Evolutionary conservation across 2,329 filamentous ascomycete genomes (phyloP).

Genomic region (Arthrobotrys sinensis): DNA sequence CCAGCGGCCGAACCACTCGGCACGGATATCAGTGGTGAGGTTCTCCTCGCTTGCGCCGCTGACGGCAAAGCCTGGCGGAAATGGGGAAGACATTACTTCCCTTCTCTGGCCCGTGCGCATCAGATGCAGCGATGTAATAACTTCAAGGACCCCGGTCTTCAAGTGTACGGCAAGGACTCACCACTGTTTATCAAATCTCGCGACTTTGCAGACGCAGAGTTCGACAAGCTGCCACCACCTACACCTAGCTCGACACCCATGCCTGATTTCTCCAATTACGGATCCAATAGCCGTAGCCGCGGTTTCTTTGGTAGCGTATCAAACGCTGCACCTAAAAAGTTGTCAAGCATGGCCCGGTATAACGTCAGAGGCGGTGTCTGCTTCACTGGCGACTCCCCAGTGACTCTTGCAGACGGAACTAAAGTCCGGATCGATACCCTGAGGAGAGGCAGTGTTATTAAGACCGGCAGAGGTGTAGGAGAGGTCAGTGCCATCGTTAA

Average conservation of each 20-base stretch:
- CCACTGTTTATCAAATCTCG: slow-evolving; percentile 72
- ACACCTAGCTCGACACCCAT: slow-evolving; percentile 61
- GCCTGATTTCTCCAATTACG: slow-evolving; percentile 25
- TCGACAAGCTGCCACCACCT: slow-evolving; percentile 66
- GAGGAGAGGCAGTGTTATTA: slow-evolving; percentile 70
- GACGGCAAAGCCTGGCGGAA: slow-evolving; percentile 67
- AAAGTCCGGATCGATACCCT: slow-evolving; percentile 69
- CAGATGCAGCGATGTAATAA: slow-evolving; percentile 74
- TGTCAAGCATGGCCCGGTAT: slow-evolving; percentile 69
- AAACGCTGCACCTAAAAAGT: neutral
- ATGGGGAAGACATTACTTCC: slow-evolving; percentile 76
- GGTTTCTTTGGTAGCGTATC: neutral
- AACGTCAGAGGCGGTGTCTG: slow-evolving; percentile 70
- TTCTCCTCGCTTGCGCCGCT: slow-evolving; percentile 70
- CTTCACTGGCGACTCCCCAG: slow-evolving; percentile 71
- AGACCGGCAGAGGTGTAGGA: slow-evolving; percentile 71
- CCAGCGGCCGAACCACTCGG: slow-evolving; percentile 70
- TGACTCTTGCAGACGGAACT: slow-evolving; percentile 69
- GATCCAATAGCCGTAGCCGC: neutral
- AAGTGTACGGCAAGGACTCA: slow-evolving; percentile 72
- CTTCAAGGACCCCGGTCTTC: slow-evolving; percentile 75
- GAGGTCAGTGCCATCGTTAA: slow-evolving; percentile 72
- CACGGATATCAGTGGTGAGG: slow-evolving; percentile 70
- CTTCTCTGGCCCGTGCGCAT: slow-evolving; percentile 73
- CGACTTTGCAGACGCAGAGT: slow-evolving; percentile 70